phyloP scores from a whole-genome alignment of 345 rosid species.

The Eutrema japonicum region DNA sequence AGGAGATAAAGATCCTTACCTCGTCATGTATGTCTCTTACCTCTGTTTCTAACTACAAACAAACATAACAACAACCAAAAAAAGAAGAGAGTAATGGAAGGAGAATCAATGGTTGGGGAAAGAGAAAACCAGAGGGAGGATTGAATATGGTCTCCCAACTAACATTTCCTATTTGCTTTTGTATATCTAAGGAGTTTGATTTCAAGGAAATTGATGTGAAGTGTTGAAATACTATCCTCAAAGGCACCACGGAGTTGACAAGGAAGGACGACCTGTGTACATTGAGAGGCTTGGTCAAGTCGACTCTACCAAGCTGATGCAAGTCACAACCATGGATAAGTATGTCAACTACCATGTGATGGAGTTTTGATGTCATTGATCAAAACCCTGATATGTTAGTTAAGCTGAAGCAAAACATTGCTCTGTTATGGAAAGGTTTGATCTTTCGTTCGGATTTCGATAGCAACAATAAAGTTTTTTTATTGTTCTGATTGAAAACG shows the following conservation, averaged over 20 bases:
- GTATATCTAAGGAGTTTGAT: too few relatives aligned
- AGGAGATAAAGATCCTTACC: too few relatives aligned
- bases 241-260: constrained; percentile 94
- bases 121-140: too few relatives aligned
- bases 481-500: not conserved
- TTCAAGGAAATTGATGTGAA: too few relatives aligned
- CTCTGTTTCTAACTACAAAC: too few relatives aligned
- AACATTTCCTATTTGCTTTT: too few relatives aligned
- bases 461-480: not conserved
- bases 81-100: too few relatives aligned
- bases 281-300: constrained; percentile 88
- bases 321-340: constrained; percentile 89
- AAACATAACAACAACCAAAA: too few relatives aligned
- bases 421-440: constrained; percentile 72
- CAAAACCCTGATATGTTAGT: constrained; percentile 64
- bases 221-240: constrained; percentile 67
- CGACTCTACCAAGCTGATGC: constrained; percentile 86
- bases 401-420: constrained; percentile 72
- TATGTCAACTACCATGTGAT: constrained; percentile 88
- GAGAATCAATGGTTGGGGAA: too few relatives aligned
- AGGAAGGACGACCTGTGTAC: constrained; percentile 92
- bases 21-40: too few relatives aligned
- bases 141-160: too few relatives aligned
- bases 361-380: constrained; percentile 84
- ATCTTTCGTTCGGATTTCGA: not conserved